Evolutionary conservation across 1,284 basidiomycete species (phyloP).

Genomic region (Paramarasmius palmivorus): DNA sequence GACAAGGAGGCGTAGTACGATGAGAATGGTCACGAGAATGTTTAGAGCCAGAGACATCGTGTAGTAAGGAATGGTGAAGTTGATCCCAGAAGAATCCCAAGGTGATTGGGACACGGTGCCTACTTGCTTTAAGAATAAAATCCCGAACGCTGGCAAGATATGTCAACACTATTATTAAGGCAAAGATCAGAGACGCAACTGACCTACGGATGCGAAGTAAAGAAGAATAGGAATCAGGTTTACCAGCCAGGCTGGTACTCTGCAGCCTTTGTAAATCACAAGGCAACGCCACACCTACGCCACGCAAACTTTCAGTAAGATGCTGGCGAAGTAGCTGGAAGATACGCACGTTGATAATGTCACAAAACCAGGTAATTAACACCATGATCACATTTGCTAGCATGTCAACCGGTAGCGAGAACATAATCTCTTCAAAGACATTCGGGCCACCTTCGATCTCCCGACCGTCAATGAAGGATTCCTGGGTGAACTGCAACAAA

Average conservation of each 20-base stretch:
- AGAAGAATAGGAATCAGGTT: conserved; percentile 2
- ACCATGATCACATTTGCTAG: conserved; percentile 27
- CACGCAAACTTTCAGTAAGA: conserved; percentile 6
- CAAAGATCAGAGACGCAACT: conserved; percentile 1
- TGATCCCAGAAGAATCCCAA: conserved; percentile 16
- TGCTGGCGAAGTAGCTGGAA: neutral
- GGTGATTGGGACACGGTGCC: conserved; percentile 12
- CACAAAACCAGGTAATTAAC: conserved; percentile 28
- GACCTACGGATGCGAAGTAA: conserved; percentile 22
- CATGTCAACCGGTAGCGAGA: conserved; percentile 25
- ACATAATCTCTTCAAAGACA: conserved; percentile 22
- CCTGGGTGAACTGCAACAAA: conserved; percentile 24
- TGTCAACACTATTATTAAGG: neutral
- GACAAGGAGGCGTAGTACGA: conserved; percentile 17
- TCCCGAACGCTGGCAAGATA: conserved; percentile 14
- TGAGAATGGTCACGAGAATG: conserved; percentile 20
- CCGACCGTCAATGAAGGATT: conserved; percentile 31
- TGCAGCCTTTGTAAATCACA: too few relatives aligned
- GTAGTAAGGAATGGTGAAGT: conserved; percentile 20
- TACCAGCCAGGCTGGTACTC: too few relatives aligned
- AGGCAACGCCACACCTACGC: too few relatives aligned
- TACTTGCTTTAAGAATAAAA: conserved; percentile 18
- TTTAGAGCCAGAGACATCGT: conserved; percentile 20
- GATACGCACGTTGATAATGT: conserved; percentile 27
- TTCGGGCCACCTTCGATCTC: conserved; percentile 32